Base-by-base conservation (phyloP, 2,329 filamentous ascomycete genomes). In the Fusarium incarnatum region DNA sequence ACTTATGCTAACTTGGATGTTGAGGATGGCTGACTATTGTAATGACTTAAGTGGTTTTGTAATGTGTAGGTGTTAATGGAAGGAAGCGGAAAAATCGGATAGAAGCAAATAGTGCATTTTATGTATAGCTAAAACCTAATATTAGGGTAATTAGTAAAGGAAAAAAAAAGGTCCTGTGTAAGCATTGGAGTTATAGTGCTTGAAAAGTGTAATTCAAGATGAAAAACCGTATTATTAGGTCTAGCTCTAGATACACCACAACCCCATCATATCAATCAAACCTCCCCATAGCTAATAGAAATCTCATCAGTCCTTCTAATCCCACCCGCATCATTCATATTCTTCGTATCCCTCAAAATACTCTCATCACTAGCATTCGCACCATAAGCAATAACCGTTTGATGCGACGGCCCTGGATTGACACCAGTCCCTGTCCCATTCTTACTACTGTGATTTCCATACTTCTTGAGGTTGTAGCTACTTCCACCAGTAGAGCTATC, bases 361-460 rank as follows among this genome's bases (percentile, higher is more conserved):
- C 66, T 70, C 11, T 70, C 67, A 6, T 70, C 66, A 4, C 66
- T 70, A 4, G 62, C 47, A 23, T 70, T 68, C 2, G 45, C 53
- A 8, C 61, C 68, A 11, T 55, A 63, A 1, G 41, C 52, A 2
- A 70, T 32, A 0, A 44, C 49, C 0, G 61, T 63, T 20, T 45
- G 48, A 25, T 60, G 52, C 3, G 54, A 42, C 1, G 62, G 52
- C 0, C 54, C 65, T 1, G 42, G 40, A 12, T 59, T 30, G 0
- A 4, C 27, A 9, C 57, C 46, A 3, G 54, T 40, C 0, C 47
- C 55, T 6, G 55, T 67, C 0, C 57, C 66, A 15, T 56, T 37
- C 18, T 37, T 37, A 37, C 34, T 37, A 6, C 34, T 37, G 18
- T 37, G 18, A 0, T 37, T 47, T 1, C 61, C 57, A 3, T 70